Conservation (phyloP, 169 alveolate species). For the Plasmodium vinckei region DNA sequence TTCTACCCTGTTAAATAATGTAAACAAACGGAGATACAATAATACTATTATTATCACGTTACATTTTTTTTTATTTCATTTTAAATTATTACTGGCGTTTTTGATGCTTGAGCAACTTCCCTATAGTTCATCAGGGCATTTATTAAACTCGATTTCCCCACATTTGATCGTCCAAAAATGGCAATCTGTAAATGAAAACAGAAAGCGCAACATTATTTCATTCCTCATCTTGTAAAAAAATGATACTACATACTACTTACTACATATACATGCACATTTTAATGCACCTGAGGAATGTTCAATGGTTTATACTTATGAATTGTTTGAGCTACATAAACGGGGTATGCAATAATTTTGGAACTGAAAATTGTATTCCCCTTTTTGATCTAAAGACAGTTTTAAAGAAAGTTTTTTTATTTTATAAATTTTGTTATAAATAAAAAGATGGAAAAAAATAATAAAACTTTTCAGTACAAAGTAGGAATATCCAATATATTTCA, state of each 20-base stretch:
- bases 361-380: conserved; percentile 77
- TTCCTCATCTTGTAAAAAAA: neutral
- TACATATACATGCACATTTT: neutral
- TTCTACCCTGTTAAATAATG: conserved; percentile 83
- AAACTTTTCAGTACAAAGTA: too few species aligned
- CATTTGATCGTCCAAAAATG: conserved; percentile 93
- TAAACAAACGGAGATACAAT: neutral
- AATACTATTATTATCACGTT: neutral
- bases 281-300: conserved; percentile 86
- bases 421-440: too few species aligned
- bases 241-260: neutral
- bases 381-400: conserved; percentile 65
- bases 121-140: conserved; percentile 89
- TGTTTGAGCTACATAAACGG: conserved; percentile 90
- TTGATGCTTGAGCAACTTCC: conserved; percentile 87
- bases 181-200: conserved; percentile 85
- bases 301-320: conserved; percentile 84
- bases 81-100: conserved; percentile 82
- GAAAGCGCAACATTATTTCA: neutral
- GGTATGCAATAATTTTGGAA: conserved; percentile 86
- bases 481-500: too few species aligned
- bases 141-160: conserved; percentile 94
- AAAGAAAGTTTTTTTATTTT: too few species aligned
- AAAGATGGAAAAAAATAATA: too few species aligned
- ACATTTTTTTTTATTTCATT: neutral